phyloP scores from a whole-genome alignment of 371 early-diverging fungal genomes.

The Vavraia culicis region DNA sequence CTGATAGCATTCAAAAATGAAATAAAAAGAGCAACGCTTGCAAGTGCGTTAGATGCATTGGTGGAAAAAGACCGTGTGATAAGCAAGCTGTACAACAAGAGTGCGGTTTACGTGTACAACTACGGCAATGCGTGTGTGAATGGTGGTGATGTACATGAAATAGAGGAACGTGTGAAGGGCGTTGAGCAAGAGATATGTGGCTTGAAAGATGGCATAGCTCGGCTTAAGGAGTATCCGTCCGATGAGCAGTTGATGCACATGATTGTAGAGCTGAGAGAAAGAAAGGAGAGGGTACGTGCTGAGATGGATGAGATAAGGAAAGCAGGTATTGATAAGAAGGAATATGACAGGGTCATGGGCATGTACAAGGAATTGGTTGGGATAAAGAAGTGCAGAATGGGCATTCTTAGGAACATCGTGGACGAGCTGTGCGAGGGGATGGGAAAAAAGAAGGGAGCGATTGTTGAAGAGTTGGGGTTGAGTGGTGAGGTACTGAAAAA shows the following conservation, averaged over 20 bases:
- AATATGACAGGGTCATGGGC: slow-evolving; percentile 3
- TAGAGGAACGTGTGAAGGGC: too few relatives aligned
- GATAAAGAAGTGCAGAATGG: slow-evolving; percentile 7
- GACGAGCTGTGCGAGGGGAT: slow-evolving; percentile 25
- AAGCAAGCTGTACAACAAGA: slow-evolving; percentile 15
- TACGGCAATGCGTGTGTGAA: too few relatives aligned
- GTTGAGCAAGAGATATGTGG: background rate
- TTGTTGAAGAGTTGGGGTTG: slow-evolving; percentile 28
- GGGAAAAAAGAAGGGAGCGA: slow-evolving; percentile 21
- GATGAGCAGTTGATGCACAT: slow-evolving; percentile 15
- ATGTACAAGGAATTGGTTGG: slow-evolving; percentile 2
- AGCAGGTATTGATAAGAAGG: slow-evolving; percentile 12
- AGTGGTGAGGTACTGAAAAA: background rate
- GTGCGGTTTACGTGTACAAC: slow-evolving; percentile 19
- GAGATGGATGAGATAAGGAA: background rate
- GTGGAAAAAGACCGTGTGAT: slow-evolving; percentile 9
- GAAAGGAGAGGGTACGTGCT: slow-evolving; percentile 2
- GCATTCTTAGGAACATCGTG: slow-evolving; percentile 21
- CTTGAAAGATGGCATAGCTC: slow-evolving; percentile 4
- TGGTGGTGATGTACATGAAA: too few relatives aligned
- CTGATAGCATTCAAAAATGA: slow-evolving; percentile 13
- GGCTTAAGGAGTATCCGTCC: slow-evolving; percentile 9
- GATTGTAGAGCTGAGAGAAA: slow-evolving; percentile 6
- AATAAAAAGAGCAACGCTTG: slow-evolving; percentile 2
- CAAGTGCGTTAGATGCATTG: slow-evolving; percentile 13